phyloP scores from a whole-genome alignment of 305 asterid genomes.

The Fraxinus nigra region DNA sequence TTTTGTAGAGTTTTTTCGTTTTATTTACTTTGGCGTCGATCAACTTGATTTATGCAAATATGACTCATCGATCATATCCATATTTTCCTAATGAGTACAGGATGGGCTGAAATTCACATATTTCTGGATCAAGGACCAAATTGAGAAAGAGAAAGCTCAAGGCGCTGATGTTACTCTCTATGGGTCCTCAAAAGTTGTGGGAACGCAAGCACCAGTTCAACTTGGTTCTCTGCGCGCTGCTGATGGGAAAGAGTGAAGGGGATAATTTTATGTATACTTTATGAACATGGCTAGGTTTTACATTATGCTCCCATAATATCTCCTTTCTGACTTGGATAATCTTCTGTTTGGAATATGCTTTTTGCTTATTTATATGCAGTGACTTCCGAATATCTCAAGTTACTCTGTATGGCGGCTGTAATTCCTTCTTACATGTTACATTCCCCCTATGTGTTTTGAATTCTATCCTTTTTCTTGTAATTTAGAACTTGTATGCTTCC shows the following conservation, averaged over 20 bases:
- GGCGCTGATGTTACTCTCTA: conserved; percentile 57
- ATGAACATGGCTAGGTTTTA: background rate
- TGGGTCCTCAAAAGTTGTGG: conserved; percentile 82
- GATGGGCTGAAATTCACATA: conserved; percentile 89
- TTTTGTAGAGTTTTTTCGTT: background rate
- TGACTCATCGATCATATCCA: background rate
- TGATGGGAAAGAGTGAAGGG: conserved; percentile 74
- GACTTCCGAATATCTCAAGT: background rate
- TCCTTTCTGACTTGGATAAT: background rate
- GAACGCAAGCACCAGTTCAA: conserved; percentile 89
- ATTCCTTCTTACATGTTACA: background rate
- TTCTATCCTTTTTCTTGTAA: background rate
- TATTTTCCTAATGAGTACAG: conserved; percentile 23
- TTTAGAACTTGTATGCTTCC: background rate
- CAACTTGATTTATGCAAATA: background rate
- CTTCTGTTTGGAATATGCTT: conserved; percentile 13
- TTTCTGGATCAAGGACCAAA: conserved; percentile 85
- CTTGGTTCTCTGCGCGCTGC: conserved; percentile 95
- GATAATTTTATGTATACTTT: background rate
- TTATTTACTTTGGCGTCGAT: background rate
- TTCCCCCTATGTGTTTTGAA: background rate
- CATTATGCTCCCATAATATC: background rate
- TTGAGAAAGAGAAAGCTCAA: conserved; percentile 70
- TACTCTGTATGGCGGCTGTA: background rate
- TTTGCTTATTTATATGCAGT: background rate